Base-by-base conservation (phyloP, 306 rosid species). In the Vicia villosa region DNA sequence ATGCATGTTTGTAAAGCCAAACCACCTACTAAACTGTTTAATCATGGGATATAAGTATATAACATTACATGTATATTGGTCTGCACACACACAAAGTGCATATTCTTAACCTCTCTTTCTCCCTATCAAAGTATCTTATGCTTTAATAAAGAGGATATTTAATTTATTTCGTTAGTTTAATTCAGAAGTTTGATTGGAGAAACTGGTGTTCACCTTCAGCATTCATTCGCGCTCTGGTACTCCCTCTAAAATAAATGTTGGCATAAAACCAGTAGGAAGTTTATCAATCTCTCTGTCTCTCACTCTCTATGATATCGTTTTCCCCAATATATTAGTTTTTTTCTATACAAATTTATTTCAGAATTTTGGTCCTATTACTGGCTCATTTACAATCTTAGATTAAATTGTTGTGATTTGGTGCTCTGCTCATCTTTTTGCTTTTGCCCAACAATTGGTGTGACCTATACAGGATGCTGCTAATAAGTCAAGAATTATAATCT, bases 391-490 rank as follows among this genome's bases (percentile, higher is more conserved):
- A 28, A 43, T 58, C 34, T 17, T 43, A 43, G 52, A 21, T 20
- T 52, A 45, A 68, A 68, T 26, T 28, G 55, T n/a, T 38, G 20
- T 37, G 63, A 69, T 45, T 24, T 24, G 36, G 32, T 58, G 13
- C 46, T 69, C 19, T 58, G 13, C 60, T 69, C 19, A 42, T 30
- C 15, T 45, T 59, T 60, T 72, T 60, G 56, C 56, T 50, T 17
- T 19, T 50, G 21, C 38, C 50, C 69, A 34, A 14, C 69, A 72
- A 47, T 60, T 60, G 26, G 38, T 60, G 24, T 60, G 68, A 46
- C 76, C 52, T 45, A 21, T 6, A 20, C 37, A 17, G 65, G 45
- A 59, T 16, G 47, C 42, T 8, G 68, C 49, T 22, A 60, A 49
- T 21, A 21, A 21, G 61, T 59, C 68, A 45, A 36, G 6, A 30